Evolutionary conservation across 2,329 filamentous ascomycete genomes (phyloP).

Genomic region (Didymella segeticola): DNA sequence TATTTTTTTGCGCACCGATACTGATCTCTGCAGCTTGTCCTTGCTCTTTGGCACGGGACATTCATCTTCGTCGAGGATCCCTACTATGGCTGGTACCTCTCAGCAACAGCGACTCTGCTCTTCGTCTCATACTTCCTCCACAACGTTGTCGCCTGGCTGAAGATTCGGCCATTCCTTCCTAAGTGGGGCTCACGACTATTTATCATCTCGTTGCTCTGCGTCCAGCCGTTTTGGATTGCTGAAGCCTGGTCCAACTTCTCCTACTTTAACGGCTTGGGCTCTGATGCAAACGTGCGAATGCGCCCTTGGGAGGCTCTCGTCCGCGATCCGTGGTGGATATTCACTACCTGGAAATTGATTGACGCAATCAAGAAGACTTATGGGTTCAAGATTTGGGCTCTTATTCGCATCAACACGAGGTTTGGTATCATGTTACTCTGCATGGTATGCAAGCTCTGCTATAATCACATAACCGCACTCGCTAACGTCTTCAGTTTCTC

Average conservation of each 20-base stretch:
- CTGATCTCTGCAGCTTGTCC: constrained; percentile 36
- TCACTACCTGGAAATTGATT: constrained; percentile 44
- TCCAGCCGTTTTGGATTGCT: constrained; percentile 46
- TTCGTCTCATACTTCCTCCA: constrained; percentile 48
- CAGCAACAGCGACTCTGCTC: constrained; percentile 42
- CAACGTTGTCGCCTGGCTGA: constrained; percentile 46
- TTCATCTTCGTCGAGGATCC: constrained; percentile 45
- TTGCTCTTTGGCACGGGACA: constrained; percentile 47
- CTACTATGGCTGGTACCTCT: constrained; percentile 44
- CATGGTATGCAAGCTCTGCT: constrained; percentile 27
- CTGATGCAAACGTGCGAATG: constrained; percentile 36
- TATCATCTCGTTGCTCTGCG: constrained; percentile 40
- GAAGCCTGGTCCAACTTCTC: constrained; percentile 47
- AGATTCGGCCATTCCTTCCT: constrained; percentile 44
- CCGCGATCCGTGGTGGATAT: constrained; percentile 48
- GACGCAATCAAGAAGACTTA: constrained; percentile 44
- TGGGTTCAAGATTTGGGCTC: constrained; percentile 32
- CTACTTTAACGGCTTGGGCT: constrained; percentile 45
- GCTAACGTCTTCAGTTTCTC: constrained; percentile 13
- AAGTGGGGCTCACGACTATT: constrained; percentile 44
- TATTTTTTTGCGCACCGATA: background rate
- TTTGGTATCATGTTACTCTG: constrained; percentile 46
- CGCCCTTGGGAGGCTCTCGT: constrained; percentile 43
- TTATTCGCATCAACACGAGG: constrained; percentile 38
- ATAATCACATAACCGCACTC: background rate